These are phyloP conservation scores for Cicer cuneatum DNA, from an alignment of 306 rosid genomes.

Conservation along the genomic window DNA sequence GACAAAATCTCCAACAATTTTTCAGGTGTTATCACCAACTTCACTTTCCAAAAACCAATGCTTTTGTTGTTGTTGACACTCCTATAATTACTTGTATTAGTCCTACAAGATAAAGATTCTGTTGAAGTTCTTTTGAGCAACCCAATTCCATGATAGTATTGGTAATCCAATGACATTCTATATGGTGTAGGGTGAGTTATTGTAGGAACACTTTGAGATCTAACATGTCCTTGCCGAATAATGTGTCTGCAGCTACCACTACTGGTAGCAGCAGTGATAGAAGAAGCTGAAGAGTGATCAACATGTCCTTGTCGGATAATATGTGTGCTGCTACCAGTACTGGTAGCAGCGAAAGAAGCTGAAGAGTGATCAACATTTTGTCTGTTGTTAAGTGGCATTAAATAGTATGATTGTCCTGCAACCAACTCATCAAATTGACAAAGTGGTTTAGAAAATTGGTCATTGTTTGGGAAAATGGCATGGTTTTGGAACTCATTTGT, in stretches of 20 bases:
- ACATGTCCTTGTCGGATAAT: conserved; percentile 46
- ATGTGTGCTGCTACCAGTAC: neutral
- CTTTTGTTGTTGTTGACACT: neutral
- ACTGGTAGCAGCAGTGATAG: neutral
- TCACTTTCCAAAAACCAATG: conserved; percentile 81
- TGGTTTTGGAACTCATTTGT: conserved; percentile 69
- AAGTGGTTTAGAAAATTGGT: conserved; percentile 73
- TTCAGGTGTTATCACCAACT: conserved; percentile 70
- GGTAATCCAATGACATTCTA: conserved; percentile 73
- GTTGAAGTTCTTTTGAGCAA: conserved; percentile 60
- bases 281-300: neutral
- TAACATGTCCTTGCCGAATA: conserved; percentile 47
- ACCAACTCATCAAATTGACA: conserved; percentile 55
- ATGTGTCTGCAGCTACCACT: neutral
- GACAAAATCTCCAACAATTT: conserved; percentile 74
- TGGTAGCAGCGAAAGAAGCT: neutral
- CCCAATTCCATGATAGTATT: conserved; percentile 42
- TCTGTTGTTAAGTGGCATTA: conserved; percentile 56
- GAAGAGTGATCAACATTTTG: neutral
- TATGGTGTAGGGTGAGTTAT: conserved; percentile 53
- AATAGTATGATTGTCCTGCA: conserved; percentile 67
- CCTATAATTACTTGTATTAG: neutral
- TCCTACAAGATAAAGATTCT: conserved; percentile 55
- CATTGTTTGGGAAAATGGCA: conserved; percentile 69
- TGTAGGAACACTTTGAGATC: conserved; percentile 69